Conservation (phyloP, 495 filamentous ascomycete species). For the Saxophila tyrrhenica region DNA sequence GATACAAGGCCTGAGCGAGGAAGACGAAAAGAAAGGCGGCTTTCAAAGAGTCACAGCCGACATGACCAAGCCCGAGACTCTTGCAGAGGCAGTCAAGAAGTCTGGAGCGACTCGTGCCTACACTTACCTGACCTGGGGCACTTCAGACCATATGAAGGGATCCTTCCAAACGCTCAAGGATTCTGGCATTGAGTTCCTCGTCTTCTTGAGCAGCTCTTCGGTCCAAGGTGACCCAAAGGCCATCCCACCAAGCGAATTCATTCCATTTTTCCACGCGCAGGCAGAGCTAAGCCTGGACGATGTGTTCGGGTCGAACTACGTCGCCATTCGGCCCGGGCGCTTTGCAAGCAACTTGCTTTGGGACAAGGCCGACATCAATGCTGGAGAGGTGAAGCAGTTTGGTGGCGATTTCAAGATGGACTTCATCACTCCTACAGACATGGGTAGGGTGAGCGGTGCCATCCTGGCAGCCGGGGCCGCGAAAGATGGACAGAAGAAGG, state of each 20-base stretch:
- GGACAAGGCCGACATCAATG: constrained; percentile 1
- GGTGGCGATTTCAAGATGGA: background rate
- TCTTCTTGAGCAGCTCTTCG: constrained; percentile 14
- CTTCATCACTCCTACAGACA: background rate
- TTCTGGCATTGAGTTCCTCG: constrained; percentile 11
- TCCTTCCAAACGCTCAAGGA: constrained; percentile 11
- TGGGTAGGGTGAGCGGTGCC: constrained; percentile 15
- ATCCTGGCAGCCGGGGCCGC: constrained; percentile 19
- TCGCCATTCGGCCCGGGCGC: constrained; percentile 10
- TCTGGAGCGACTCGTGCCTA: constrained; percentile 13
- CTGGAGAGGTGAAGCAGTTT: constrained; percentile 2
- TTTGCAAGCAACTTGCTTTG: constrained; percentile 13
- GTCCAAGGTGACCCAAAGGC: background rate
- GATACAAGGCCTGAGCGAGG: background rate
- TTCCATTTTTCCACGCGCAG: constrained; percentile 13
- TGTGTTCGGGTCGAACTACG: constrained; percentile 6
- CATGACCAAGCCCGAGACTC: constrained; percentile 8
- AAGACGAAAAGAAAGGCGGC: background rate
- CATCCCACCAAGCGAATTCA: background rate
- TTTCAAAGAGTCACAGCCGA: constrained; percentile 14
- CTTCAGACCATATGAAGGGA: constrained; percentile 10
- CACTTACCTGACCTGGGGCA: constrained; percentile 8
- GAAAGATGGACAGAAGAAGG: constrained; percentile 12
- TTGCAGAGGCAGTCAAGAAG: constrained; percentile 2
- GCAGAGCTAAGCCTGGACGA: constrained; percentile 8